Evolutionary conservation across 257 asterid genomes (phyloP), one percentile per base, ranked within the genome.

Genomic region (Oldenlandia corymbosa): DNA sequence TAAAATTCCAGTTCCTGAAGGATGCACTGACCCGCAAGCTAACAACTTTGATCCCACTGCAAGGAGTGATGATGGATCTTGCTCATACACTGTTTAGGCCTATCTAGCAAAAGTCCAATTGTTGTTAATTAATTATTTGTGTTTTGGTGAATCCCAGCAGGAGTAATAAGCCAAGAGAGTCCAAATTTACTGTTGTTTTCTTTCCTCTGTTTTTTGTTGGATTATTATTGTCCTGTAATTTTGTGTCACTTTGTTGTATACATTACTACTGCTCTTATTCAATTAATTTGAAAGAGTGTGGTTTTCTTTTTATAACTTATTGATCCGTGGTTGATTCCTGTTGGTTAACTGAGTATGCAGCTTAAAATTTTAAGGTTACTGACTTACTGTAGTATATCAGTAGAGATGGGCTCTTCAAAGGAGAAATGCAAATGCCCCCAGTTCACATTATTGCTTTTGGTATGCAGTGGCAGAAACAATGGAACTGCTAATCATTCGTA

Each of bases 61-160:
- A 17, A 83, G 91, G 68, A 83, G 94, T 49, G 91, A 88, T 61
- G 81, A 83, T 73, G 85, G 91, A 36, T 78, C 75, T 78, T 88
- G 83, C 63, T 5, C n/a, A 21, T 85, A 80, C 69, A 26, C 31
- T 64, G 0, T 68, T 5, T 76, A 72, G 67, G 48, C 50, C 65
- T 54, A 8, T 8, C 23, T 51, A 36, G 48, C 61, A 41, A 41
- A 4, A 4, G 11, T 41, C 18, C n/a, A n/a, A 28, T 55, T 34
- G 16, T 55, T 55, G n/a, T 1, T 46, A 2, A 24, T 58, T 9
- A 34, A 34, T 3, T 3, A 34, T 34, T 3, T 34, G 39, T 34
- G 4, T 3, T 34, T 34, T 34, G 24, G 51, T 27, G 42, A 26
- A 9, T 5, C 49, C 51, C 39, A 39, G 45, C 52, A 31, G 67